A percentile compares a stretch with the other conserved stretches of the same genome.
Conservation (phyloP, 78 protist species). For the Andalucia godoyi region DNA sequence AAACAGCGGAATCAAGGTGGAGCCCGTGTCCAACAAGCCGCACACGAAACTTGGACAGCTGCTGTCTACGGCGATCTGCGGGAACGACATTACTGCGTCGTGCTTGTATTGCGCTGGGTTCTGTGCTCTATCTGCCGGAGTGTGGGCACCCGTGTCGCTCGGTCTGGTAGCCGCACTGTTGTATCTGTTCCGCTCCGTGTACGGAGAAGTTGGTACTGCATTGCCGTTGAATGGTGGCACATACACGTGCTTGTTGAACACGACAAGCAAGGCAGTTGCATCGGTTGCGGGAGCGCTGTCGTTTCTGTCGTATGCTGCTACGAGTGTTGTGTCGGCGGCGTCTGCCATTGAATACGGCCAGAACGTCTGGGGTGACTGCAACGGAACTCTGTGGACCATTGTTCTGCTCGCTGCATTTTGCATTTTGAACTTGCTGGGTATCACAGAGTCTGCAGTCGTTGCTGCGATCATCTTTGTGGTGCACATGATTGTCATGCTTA, state of each 20-base stretch:
- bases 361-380: slow-evolving; percentile 2
- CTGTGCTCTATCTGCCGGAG: neutral
- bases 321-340: slow-evolving; percentile 47
- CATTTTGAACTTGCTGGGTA: neutral
- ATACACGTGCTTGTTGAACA: slow-evolving; percentile 60
- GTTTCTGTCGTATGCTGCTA: slow-evolving; percentile 66
- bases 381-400: slow-evolving; percentile 20
- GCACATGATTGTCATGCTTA: slow-evolving; percentile 33
- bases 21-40: no score
- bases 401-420: neutral
- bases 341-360: slow-evolving; percentile 25
- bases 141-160: slow-evolving; percentile 22
- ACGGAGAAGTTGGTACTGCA: slow-evolving; percentile 59
- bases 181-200: slow-evolving; percentile 47
- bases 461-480: slow-evolving; percentile 33
- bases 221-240: slow-evolving; percentile 75
- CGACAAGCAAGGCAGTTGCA: slow-evolving; percentile 55
- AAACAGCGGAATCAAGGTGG: no score
- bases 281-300: slow-evolving; percentile 62
- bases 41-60: neutral
- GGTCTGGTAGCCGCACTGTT: slow-evolving; percentile 37
- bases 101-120: neutral
- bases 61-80: neutral
- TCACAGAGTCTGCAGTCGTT: neutral
- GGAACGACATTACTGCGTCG: slow-evolving; percentile 3